Base-by-base conservation (phyloP, 179 eudicot species). In the Silene coronaria region DNA sequence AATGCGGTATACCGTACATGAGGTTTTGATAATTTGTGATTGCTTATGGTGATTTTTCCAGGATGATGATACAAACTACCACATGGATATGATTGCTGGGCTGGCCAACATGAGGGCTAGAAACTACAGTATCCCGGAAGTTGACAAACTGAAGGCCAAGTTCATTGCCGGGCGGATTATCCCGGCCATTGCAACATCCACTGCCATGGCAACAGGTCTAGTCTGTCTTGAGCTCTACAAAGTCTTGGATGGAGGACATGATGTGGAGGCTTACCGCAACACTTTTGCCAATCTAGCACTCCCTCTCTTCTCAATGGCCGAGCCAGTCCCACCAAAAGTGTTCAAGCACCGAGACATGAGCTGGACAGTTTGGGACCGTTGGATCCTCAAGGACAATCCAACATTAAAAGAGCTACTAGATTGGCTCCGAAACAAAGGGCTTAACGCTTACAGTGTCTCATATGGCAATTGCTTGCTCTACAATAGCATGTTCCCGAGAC, bases 31-130 rank as follows among this genome's bases (percentile, higher is more conserved):
- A n/a, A n/a, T n/a, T 32, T 38, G 71, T 67, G 55, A 10, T 36
- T 67, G 55, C 7, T 6, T 36, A 8, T 8, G 3, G 23, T 10
- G 16, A 22, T 17, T 62, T n/a, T 27, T 36, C 16, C 85, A 94
- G 98, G 98, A 92, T 70, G 98, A 94, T 71, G 97, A 94, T 72
- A 90, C 93, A 34, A 93, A 93, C 76, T 93, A 89, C 59, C 97
- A 93, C 76, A 91, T 92, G 97, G 98, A 94, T 78, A 72, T 94
- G 82, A 90, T 92, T 27, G 96, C 97, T 48, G 98, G 89, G 60
- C 96, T 94, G 19, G 97, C 98, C 30, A 93, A 94, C 86, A 94
- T 92, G 97, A 89, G 98, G 83, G 98, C 97, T 3, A 82, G 98
- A 74, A 94, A 94, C 78, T 94, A 94, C 45, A 82, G 92, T 16